Base-by-base conservation (phyloP, 2,329 filamentous ascomycete species). In the Epichloe hybrida region DNA sequence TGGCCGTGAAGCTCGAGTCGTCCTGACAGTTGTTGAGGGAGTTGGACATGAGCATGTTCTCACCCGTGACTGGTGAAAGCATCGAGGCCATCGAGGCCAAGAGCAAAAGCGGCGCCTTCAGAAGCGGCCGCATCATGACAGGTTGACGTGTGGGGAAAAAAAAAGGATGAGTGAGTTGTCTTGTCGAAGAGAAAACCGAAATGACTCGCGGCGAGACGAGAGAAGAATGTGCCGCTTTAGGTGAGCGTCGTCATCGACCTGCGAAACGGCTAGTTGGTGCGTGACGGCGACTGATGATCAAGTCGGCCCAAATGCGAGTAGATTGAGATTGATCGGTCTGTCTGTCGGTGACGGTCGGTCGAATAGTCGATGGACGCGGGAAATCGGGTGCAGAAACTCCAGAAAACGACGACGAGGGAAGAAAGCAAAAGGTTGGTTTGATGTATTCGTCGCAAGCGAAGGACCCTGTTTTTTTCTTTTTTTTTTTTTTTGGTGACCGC, bases 21-120 rank as follows among this genome's bases (percentile, higher is more conserved):
- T 81, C 73, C 74, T 90, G 86, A 69, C 90, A 96, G 45, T 85
- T 78, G 67, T 87, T 89, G 58, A 96, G 77, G 27, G 90, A 94
- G 63, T 79, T 86, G 51, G 90, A 93, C 60, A 83, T 75, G 61
- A 97, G 85, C 62, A 88, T 73, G 56, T 75, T 76, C 62, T 80
- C 74, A 55, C 80, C 84, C 52, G 78, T 61, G 17, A 72, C 75
- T 53, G 77, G 68, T 48, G 77, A 64, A 38, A 67, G 57, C 50
- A 73, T 53, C 40, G 68, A 62, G 54, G 70, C 67, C 58, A 75
- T 59, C 49, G 70, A 68, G 63, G 72, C 65, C 58, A 76, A 60
- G 51, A 73, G 59, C 56, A 71, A 63, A 51, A 75, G 60, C 58
- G 74, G 70, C 61, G 69, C 66, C 58, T 68, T 62, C 46, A 68